Percentiles rank a stretch among this genome's conserved stretches.
phyloP scores from a whole-genome alignment of 192 early-diverging fungal species.

The Spinellus fusiger region DNA sequence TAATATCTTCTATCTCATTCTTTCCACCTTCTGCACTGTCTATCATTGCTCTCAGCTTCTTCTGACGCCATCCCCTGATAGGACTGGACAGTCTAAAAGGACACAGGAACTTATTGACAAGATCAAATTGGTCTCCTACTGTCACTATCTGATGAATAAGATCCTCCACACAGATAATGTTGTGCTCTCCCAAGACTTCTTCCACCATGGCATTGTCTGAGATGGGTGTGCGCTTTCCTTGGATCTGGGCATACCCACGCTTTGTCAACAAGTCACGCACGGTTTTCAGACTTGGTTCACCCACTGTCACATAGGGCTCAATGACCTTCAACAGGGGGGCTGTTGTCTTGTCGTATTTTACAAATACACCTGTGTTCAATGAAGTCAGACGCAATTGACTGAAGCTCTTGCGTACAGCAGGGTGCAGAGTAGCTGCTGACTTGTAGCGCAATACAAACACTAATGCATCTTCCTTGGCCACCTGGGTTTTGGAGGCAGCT shows the following conservation, averaged over 20 bases:
- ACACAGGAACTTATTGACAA: constrained; percentile 2
- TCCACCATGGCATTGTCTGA: constrained; percentile 26
- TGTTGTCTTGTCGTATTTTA: background rate
- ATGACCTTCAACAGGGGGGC: background rate
- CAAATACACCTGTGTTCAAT: constrained; percentile 18
- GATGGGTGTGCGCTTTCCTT: constrained; percentile 15
- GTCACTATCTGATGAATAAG: constrained; percentile 22
- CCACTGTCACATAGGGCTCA: constrained; percentile 16
- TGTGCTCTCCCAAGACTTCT: constrained; percentile 8
- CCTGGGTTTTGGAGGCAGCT: background rate
- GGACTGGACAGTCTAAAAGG: constrained; percentile 11
- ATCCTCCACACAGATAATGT: constrained; percentile 29
- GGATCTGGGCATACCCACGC: constrained; percentile 12
- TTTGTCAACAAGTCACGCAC: constrained; percentile 20
- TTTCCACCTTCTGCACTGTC: constrained; percentile 3
- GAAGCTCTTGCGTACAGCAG: constrained; percentile 2
- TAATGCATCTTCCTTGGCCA: background rate
- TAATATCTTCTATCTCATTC: constrained; percentile 8
- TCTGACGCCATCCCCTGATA: constrained; percentile 16
- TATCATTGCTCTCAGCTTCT: constrained; percentile 5
- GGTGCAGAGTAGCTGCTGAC: background rate
- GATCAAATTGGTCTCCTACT: constrained; percentile 8
- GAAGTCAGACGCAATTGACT: constrained; percentile 1
- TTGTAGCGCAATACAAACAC: constrained; percentile 15
- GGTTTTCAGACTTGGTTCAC: constrained; percentile 13